Base-by-base conservation (phyloP, 2,329 filamentous ascomycete species). In the Alternaria rosae region DNA sequence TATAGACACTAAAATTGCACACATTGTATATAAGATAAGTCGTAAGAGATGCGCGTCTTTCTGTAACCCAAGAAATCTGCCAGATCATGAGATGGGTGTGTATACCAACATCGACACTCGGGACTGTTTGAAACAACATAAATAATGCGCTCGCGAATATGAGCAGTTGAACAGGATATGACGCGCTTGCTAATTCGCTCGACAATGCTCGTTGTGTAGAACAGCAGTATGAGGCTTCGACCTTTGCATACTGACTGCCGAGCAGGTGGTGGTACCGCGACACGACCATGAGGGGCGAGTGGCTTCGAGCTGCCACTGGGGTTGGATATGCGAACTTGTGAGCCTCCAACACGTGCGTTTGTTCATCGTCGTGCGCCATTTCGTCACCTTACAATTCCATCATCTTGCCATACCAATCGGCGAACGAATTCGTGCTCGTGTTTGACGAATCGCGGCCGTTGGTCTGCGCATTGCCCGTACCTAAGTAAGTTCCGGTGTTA, bases 341-440 rank as follows among this genome's bases (percentile, higher is more conserved):
- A 57, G 35, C 25, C n/a, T 44, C 35, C 48, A 45, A 41, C 56
- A 32, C 48, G 45, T 54, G 56, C 41, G 41, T 38, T 25, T 32
- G 30, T 54, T 23, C 23, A 21, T 59, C 25, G 52, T 17, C 50
- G 42, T 21, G 54, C 50, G 42, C 55, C 59, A 25, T 59, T 32
- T 48, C 41, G 17, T 53, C 43, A 48, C 48, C 43, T 35, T 62
- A 66, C 6, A 68, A 51, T 52, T 51, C 62, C 42, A 48, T 59
- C 54, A 54, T 65, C 61, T 70, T 70, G 59, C 66, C 59, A 64
- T 77, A 75, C 74, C 73, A 77, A 42, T 70, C 69, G 60, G 62
- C 67, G 56, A 71, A 77, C 61, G 75, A 74, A 44, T 62, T 60
- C 54, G 68, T 66, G 30, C 61, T 71, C 61, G 66, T 62, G n/a